phyloP scores from a whole-genome alignment of 495 filamentous ascomycete species.

The Melanomma pulvis-pyrius region DNA sequence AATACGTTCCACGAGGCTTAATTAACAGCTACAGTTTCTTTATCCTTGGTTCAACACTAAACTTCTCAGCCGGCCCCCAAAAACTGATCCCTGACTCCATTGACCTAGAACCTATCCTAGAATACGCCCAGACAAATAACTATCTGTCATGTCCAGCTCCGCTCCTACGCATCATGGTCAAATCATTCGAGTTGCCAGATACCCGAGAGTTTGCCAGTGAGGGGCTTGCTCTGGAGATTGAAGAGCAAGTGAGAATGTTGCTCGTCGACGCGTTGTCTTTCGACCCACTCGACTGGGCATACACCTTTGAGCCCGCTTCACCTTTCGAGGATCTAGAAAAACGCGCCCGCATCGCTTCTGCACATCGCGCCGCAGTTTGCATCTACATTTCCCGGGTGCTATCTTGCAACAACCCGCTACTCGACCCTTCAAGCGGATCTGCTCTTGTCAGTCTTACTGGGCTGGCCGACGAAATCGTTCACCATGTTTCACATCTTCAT shows the following conservation, averaged over 20 bases:
- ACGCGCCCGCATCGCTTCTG: slow-evolving; percentile 29
- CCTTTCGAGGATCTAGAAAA: slow-evolving; percentile 29
- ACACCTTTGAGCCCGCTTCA: slow-evolving; percentile 16
- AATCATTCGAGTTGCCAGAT: slow-evolving; percentile 23
- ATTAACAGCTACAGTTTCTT: slow-evolving; percentile 20
- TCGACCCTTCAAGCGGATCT: slow-evolving; percentile 13
- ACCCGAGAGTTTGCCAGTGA: neutral
- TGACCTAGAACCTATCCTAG: slow-evolving; percentile 23
- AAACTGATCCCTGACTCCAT: slow-evolving; percentile 16
- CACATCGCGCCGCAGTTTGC: slow-evolving; percentile 32
- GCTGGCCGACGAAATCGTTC: slow-evolving; percentile 27
- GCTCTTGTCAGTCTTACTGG: slow-evolving; percentile 18
- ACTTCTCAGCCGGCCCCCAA: neutral
- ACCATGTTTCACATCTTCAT: slow-evolving; percentile 25
- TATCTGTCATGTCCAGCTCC: slow-evolving; percentile 33
- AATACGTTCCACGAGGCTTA: neutral
- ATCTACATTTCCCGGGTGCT: slow-evolving; percentile 27
- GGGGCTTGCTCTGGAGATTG: neutral
- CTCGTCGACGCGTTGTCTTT: slow-evolving; percentile 20
- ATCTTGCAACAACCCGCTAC: slow-evolving; percentile 13
- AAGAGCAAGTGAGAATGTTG: slow-evolving; percentile 2
- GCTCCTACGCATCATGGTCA: slow-evolving; percentile 32
- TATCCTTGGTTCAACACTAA: slow-evolving; percentile 33
- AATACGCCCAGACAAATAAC: slow-evolving; percentile 37
- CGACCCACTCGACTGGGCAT: slow-evolving; percentile 22